phyloP scores from a whole-genome alignment of 208 protist genomes.

The Leishmania major region DNA sequence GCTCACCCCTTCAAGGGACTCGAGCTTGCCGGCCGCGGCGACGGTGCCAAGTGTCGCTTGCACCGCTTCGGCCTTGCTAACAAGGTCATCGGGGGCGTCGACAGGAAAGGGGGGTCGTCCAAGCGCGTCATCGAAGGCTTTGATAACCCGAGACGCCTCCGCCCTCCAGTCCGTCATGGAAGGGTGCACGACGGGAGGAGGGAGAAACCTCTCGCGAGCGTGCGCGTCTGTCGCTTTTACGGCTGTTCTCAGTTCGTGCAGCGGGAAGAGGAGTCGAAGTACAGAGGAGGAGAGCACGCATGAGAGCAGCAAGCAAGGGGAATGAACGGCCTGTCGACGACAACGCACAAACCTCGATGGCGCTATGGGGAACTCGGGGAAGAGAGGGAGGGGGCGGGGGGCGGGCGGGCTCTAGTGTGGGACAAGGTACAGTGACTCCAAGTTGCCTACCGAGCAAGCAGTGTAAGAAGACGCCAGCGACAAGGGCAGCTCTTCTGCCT shows the following conservation, averaged over 20 bases:
- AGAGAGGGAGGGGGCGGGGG: no score
- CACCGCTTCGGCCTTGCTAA: constrained; percentile 33
- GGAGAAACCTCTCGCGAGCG: no score
- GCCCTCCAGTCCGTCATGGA: constrained; percentile 21
- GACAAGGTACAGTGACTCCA: neutral
- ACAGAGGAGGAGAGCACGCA: neutral
- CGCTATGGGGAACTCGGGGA: neutral
- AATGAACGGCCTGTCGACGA: neutral
- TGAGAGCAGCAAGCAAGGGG: constrained; percentile 9
- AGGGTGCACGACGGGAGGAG: neutral
- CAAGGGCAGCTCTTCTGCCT: neutral
- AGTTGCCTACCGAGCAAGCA: no score
- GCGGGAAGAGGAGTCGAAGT: neutral
- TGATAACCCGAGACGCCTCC: constrained; percentile 17
- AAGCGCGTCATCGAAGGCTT: constrained; percentile 49
- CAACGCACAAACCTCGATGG: neutral
- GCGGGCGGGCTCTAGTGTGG: neutral
- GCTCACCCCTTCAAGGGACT: constrained; percentile 20
- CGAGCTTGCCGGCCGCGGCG: constrained; percentile 25
- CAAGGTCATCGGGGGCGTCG: constrained; percentile 12
- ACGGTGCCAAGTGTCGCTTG: constrained; percentile 9
- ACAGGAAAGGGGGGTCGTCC: constrained; percentile 72
- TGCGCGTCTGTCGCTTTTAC: neutral
- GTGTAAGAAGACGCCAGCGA: neutral
- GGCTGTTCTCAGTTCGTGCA: neutral